Base-by-base conservation (phyloP, 148 eudicot genomes). In the Cornus kousa region DNA sequence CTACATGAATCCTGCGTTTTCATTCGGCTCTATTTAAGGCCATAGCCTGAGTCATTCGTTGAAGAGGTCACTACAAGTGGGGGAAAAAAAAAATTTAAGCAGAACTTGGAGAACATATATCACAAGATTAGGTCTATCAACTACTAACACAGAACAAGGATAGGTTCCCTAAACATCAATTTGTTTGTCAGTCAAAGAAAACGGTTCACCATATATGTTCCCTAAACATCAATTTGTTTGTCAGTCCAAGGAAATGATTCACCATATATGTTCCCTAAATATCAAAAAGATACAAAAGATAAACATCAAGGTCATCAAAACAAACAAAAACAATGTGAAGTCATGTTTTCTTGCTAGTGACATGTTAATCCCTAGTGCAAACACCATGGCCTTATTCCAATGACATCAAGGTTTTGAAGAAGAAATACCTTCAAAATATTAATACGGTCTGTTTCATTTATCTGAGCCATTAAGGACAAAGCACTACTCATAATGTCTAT, bases 371-470 rank as follows among this genome's bases (percentile, higher is more conserved):
- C 7, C 17, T 53, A 46, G 10, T 24, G n/a, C 24, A 76, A 31
- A 46, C 48, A 40, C 13, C 16, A 43, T 67, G 16, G 43, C 7
- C 59, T 9, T 43, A 79, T 28, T 6, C 33, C 3, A n/a, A 39
- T 19, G 33, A 66, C 24, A 3, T 65, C 20, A 8, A 37, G 69
- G 72, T 19, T 72, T 7, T 50, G 14, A 71, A 64, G 40, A 37
- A 31, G 28, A 69, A 64, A 22, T 88, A 96, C 99, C 99, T 96
- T 93, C 84, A 96, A 84, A 72, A 96, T 96, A 83, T 93, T 96
- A 83, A 96, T 85, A 72, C 93, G 99, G 68, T 93, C 98, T 57
- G 99, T 96, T 83, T 92, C 99, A 77, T 90, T 95, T 90, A 87
- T 91, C 84, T 87, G 98, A 78, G 95, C 92, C 87, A 96, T 91